Evolutionary conservation across 345 rosid species (phyloP).

Genomic region (Syzygium aromaticum): DNA sequence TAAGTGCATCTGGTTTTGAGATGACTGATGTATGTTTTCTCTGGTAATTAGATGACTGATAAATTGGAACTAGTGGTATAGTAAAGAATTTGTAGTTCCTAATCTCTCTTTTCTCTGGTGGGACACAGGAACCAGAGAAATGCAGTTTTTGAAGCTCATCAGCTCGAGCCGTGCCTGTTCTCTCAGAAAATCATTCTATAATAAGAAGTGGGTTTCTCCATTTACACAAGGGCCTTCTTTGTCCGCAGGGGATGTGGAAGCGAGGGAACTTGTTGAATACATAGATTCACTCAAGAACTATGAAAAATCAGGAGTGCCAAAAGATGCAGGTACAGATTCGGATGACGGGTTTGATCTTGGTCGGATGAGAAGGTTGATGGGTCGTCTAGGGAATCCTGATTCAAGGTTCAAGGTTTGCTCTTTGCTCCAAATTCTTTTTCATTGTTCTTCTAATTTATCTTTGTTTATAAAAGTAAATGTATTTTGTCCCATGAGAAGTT

Average conservation of each 20-base stretch:
- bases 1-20: neutral
- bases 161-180: neutral
- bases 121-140: neutral
- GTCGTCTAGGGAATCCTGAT: slow-evolving; percentile 69
- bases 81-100: neutral
- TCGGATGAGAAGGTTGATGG: slow-evolving; percentile 72
- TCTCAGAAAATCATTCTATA: neutral
- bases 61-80: neutral
- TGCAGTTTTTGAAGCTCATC: neutral
- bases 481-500: neutral
- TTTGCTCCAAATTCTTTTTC: neutral
- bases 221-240: neutral
- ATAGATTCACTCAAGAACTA: slow-evolving; percentile 77
- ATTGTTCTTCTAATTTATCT: neutral
- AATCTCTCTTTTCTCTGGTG: too few species aligned
- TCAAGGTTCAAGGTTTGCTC: slow-evolving; percentile 53
- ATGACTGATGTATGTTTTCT: neutral
- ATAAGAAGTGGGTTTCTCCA: neutral
- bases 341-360: slow-evolving; percentile 77
- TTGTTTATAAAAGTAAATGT: neutral
- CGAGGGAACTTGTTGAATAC: slow-evolving; percentile 46
- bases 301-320: slow-evolving; percentile 79
- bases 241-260: slow-evolving; percentile 34
- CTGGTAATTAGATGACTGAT: neutral
- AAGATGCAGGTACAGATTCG: slow-evolving; percentile 83